Base-by-base conservation (phyloP, 2,329 filamentous ascomycete species). In the Colletotrichum shisoi region DNA sequence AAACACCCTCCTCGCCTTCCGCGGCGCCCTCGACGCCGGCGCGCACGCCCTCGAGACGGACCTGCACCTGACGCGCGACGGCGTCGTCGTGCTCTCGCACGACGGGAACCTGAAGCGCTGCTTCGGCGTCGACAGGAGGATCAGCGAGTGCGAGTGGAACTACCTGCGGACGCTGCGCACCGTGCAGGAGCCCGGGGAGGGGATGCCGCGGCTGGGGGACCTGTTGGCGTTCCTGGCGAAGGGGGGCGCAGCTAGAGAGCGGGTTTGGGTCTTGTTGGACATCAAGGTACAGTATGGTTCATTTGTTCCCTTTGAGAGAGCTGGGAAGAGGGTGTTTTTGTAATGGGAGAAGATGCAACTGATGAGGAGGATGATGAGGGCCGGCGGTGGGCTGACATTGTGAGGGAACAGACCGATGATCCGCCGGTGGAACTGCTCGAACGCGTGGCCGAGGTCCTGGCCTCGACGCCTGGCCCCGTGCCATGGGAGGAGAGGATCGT, bases 11-110 rank as follows among this genome's bases (percentile, higher is more conserved):
- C 85, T 83, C 17, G 91, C 91, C 8, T 96, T 97, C 79, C 81
- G 81, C 64, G 89, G 85, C 34, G 94, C 93, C 1, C 84, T 94
- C 2, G 81, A 87, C 39, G 88, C 87, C 19, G 92, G 92, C 21
- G 87, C 91, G 0, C 87, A 96, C 73, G 94, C 91, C 0, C 81
- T 98, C 34, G 94, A 98, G 80, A 96, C 93, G 19, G 94, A 98
- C 73, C 78, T 97, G 9, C 94, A 96, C 76, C 79, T 97, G 40
- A 89, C 92, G 15, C 87, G 85, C 69, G 94, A 98, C 74, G 89
- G 90, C 7, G 89, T 96, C 0, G 91, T 96, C 0, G 92, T 98
- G 11, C 80, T 98, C 46, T 92, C 90, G 52, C 93, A 96, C 81
- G 94, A 97, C 75, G 81, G 86, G 6, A 89, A 87, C 3, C 82